Conservation (phyloP, 1,139 yeast species). For the Sugiyamaella japonica region DNA sequence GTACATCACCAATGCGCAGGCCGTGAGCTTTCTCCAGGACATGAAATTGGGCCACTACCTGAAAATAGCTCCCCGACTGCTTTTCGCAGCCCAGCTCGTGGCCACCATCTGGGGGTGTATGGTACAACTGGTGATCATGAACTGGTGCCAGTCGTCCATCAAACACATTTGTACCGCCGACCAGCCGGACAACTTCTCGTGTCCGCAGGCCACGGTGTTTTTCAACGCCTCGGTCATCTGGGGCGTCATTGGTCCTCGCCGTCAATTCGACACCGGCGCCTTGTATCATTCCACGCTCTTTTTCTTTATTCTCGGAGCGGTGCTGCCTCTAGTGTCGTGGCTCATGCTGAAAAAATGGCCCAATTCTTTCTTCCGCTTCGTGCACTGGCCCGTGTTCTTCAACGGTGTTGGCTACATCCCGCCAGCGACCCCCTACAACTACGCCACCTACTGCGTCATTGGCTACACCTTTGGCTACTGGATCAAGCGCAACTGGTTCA, state of each 20-base stretch:
- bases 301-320: conserved; percentile 51
- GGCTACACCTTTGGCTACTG: conserved; percentile 55
- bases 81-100: conserved; percentile 54
- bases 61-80: conserved; percentile 60
- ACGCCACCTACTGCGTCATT: conserved; percentile 50
- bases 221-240: conserved; percentile 61
- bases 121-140: conserved; percentile 45
- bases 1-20: conserved; percentile 58
- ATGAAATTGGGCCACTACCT: conserved; percentile 65
- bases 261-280: conserved; percentile 45
- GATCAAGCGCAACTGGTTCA: conserved; percentile 51
- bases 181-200: conserved; percentile 50
- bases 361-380: conserved; percentile 45
- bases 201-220: conserved; percentile 52
- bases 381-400: conserved; percentile 55
- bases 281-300: conserved; percentile 45
- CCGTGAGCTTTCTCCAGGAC: conserved; percentile 55
- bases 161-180: conserved; percentile 49
- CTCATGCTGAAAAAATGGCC: conserved; percentile 52
- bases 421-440: conserved; percentile 55
- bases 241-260: conserved; percentile 65
- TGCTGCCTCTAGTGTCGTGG: conserved; percentile 50
- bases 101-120: conserved; percentile 43
- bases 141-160: conserved; percentile 49
- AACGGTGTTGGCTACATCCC: conserved; percentile 53